Evolutionary conservation across 441 rosid species (phyloP).

Genomic region (Croton laevigatus): DNA sequence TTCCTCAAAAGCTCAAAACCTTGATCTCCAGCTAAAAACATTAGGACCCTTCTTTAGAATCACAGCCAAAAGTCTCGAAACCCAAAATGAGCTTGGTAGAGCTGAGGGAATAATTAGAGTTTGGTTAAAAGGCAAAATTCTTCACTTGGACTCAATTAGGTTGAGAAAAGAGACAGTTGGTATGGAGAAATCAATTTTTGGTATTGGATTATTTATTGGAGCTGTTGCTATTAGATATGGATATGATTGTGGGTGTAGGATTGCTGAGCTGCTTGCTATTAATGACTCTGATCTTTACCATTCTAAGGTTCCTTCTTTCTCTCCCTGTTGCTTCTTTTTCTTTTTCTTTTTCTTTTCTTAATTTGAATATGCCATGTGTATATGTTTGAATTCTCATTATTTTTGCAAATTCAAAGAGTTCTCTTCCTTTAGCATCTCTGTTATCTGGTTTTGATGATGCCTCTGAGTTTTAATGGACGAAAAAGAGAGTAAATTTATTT

Average conservation of each 20-base stretch:
- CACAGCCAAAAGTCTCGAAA: slow-evolving; percentile 58
- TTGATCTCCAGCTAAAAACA: slow-evolving; percentile 63
- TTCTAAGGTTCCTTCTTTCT: slow-evolving; percentile 48
- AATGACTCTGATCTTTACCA: slow-evolving; percentile 86
- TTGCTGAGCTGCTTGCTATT: slow-evolving; percentile 85
- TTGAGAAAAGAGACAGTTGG: slow-evolving; percentile 65
- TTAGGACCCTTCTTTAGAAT: slow-evolving; percentile 80
- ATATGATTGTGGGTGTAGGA: slow-evolving; percentile 65
- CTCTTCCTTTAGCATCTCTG: not conserved
- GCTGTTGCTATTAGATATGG: slow-evolving; percentile 87
- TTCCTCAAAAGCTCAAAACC: slow-evolving; percentile 66
- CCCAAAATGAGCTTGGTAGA: slow-evolving; percentile 60
- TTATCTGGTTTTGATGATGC: not conserved
- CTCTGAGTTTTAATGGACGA: not conserved
- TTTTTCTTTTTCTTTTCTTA: not conserved
- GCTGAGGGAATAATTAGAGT: slow-evolving; percentile 76
- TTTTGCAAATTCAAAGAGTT: not conserved
- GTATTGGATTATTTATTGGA: slow-evolving; percentile 83
- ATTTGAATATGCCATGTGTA: not conserved
- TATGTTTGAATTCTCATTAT: not conserved
- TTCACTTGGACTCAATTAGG: slow-evolving; percentile 74
- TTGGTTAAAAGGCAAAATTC: slow-evolving; percentile 72
- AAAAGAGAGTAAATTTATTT: no score
- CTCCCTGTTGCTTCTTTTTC: slow-evolving; percentile 3
- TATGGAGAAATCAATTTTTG: slow-evolving; percentile 76